Evolutionary conservation across 768 basidiomycete genomes (phyloP), one percentile per base, ranked within the genome.

Genomic region (Suillus bovinus): DNA sequence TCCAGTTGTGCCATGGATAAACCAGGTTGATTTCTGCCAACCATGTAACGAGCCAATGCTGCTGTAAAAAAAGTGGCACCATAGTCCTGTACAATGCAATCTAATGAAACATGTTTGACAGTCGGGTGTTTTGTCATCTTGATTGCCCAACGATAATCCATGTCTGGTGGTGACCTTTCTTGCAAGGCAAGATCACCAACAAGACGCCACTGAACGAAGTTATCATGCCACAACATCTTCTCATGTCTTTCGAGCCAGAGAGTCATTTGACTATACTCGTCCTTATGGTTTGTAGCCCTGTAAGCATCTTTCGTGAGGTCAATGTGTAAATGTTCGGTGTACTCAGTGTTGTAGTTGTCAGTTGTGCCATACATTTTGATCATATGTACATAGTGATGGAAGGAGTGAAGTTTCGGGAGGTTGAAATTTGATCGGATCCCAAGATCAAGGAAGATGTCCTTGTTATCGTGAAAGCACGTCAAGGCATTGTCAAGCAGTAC

Each of bases 281-380:
- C 74, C 27, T 72, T 73, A 22, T 62, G 63, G 63, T 79, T 81
- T 2, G 74, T 76, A 9, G 75, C 69, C 41, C 41, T 42, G 27
- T 66, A 69, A 13, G 68, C 53, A 17, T 67, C 55, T 66, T 73
- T 75, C 14, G 71, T 64, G 20, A 69, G 55, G 38, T 70, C 62
- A 16, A 69, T 70, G 60, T 74, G 73, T 9, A 68, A 61, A 11
- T 62, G 65, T 17, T 68, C 63, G n/a, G 77, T 72, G 34, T 69
- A 68, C 64, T 81, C 74, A 0, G 79, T 82, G 61, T 78, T 76
- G 67, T 69, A 79, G 64, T 77, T 77, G 59, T 80, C 78, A 0
- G 76, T 68, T 1, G 77, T 72, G 3, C 82, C 81, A 56, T 69
- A 71, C 5, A 59, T 52, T 78, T 2, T 74, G 64, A 81, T 81